phyloP scores from a whole-genome alignment of 108 stramenopile species.

The Chaetoceros muelleri region DNA sequence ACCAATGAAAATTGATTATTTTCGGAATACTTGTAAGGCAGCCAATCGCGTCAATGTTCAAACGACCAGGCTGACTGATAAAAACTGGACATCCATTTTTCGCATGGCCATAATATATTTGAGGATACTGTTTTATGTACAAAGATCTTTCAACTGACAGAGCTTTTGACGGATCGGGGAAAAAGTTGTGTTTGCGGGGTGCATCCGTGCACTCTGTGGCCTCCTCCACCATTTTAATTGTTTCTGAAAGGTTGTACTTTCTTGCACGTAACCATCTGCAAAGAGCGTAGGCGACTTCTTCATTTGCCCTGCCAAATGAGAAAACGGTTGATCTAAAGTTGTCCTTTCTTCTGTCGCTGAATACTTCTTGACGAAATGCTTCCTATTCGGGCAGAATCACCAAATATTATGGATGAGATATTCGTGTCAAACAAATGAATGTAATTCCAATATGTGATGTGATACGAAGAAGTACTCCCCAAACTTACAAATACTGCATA shows the following conservation, averaged over 20 bases:
- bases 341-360: neutral
- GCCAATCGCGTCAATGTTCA: neutral
- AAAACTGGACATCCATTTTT: conserved; percentile 12
- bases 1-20: conserved; percentile 4
- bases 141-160: neutral
- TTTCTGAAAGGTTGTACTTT: conserved; percentile 29
- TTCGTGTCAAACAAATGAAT: neutral
- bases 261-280: conserved; percentile 39
- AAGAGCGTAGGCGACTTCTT: conserved; percentile 40
- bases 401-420: too few species aligned
- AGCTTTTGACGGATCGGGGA: conserved; percentile 1
- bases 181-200: conserved; percentile 24
- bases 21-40: neutral
- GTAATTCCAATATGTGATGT: neutral
- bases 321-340: conserved; percentile 8
- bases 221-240: conserved; percentile 21
- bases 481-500: conserved; percentile 27
- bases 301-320: conserved; percentile 21
- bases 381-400: neutral
- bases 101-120: conserved; percentile 4
- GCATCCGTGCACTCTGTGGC: conserved; percentile 21
- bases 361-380: neutral
- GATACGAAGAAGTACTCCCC: neutral
- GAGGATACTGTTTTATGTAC: conserved; percentile 8
- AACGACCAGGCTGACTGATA: neutral